Conservation (phyloP, 169 alveolate species). For the Plasmodium sp. region DNA sequence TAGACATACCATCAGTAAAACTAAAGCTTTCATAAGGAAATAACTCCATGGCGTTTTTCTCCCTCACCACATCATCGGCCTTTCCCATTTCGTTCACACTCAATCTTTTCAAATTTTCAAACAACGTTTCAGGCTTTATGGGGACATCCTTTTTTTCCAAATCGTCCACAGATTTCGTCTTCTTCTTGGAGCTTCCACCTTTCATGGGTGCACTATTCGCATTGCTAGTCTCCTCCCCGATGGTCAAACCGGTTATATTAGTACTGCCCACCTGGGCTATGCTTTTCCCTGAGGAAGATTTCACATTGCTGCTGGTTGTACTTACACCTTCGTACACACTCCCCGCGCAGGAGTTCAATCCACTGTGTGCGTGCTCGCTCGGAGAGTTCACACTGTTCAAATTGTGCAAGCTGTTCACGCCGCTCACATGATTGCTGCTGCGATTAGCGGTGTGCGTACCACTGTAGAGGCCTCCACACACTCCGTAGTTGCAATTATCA, state of each 20-base stretch:
- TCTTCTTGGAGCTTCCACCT: neutral
- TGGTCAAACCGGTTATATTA: neutral
- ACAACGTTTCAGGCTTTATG: neutral
- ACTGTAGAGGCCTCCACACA: neutral
- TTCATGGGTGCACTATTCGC: constrained; percentile 3
- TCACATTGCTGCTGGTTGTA: neutral
- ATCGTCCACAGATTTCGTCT: neutral
- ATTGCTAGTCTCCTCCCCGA: neutral
- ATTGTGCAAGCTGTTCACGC: neutral
- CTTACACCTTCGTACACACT: neutral
- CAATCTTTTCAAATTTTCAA: neutral
- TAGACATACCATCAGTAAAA: neutral
- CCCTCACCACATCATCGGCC: neutral
- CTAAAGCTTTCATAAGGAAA: neutral
- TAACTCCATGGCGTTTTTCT: neutral
- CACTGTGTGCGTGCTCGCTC: neutral
- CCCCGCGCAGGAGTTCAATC: neutral
- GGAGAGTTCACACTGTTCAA: neutral
- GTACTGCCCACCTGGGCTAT: neutral
- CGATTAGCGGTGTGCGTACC: neutral
- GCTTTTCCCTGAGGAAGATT: neutral
- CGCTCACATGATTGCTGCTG: neutral
- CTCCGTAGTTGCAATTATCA: neutral
- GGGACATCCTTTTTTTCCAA: neutral
- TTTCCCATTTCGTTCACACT: neutral